A percentile compares a stretch with the other conserved stretches of the same genome.
Evolutionary conservation across 2,329 filamentous ascomycete genomes (phyloP).

Genomic region (Microdochium nivale): DNA sequence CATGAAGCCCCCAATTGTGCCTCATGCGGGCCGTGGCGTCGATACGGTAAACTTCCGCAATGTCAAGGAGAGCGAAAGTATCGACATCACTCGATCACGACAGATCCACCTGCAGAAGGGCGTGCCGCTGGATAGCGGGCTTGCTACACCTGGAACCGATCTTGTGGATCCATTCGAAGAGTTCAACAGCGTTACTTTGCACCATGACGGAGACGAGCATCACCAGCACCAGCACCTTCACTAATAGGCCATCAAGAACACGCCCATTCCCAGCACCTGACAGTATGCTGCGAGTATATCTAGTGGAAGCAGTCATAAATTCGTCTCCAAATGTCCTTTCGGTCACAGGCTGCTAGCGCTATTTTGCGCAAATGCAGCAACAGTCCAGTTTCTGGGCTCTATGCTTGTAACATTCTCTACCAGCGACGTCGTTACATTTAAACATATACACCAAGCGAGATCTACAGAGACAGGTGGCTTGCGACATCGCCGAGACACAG

Average conservation of each 20-base stretch:
- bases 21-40: slow-evolving; percentile 78
- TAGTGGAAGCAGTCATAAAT: not conserved
- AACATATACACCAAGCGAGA: not conserved
- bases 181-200: slow-evolving; percentile 95
- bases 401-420: not conserved
- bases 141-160: slow-evolving; percentile 79
- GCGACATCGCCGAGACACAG: not conserved
- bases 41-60: slow-evolving; percentile 97
- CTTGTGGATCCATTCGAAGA: slow-evolving; percentile 89
- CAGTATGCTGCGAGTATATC: not conserved
- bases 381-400: not conserved
- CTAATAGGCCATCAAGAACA: slow-evolving; percentile 15
- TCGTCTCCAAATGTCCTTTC: not conserved
- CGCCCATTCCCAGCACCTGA: slow-evolving; percentile 1
- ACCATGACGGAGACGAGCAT: slow-evolving; percentile 91
- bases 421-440: not conserved
- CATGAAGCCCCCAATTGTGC: slow-evolving; percentile 96
- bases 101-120: slow-evolving; percentile 54
- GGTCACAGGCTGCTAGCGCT: not conserved
- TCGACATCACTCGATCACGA: slow-evolving; percentile 65
- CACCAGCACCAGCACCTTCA: slow-evolving; percentile 28
- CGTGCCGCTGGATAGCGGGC: slow-evolving; percentile 76
- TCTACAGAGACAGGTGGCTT: not conserved
- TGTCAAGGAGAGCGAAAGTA: slow-evolving; percentile 93
- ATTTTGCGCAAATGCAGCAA: not conserved